A percentile compares a stretch with the other conserved stretches of the same genome.
phyloP scores from a whole-genome alignment of 208 protist genomes.

The Leishmania martiniquensis region DNA sequence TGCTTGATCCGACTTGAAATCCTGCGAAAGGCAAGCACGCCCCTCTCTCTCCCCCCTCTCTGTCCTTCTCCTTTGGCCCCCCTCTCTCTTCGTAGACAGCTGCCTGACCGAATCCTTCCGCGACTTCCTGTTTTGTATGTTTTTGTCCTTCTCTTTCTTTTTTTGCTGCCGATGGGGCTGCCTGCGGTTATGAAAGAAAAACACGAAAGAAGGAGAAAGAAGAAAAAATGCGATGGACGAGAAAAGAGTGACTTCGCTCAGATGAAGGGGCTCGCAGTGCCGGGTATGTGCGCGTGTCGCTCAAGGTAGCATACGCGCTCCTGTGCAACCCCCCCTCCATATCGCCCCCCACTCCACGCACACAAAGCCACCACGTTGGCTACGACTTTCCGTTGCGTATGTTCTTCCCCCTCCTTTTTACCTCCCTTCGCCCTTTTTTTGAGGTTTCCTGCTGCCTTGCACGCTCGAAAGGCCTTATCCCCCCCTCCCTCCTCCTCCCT shows the following conservation, averaged over 20 bases:
- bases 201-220: neutral
- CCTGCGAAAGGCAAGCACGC: neutral
- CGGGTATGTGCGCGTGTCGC: neutral
- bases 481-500: no score
- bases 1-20: neutral
- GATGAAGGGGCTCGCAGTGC: neutral
- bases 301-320: neutral
- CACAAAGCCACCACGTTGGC: neutral
- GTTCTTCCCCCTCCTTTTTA: neutral
- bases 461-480: no score
- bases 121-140: neutral
- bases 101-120: neutral
- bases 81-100: neutral
- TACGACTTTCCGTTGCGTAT: neutral
- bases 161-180: neutral
- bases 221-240: neutral
- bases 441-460: no score
- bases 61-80: no score
- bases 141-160: neutral
- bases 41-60: neutral
- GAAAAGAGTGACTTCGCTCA: neutral
- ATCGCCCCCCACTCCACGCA: neutral
- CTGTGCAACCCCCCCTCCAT: neutral
- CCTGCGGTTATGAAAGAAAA: neutral
- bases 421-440: neutral